Evolutionary conservation across 176 grass and related monocot species (phyloP), one percentile per base, ranked within the genome.

Genomic region (Dactylis glomerata): DNA sequence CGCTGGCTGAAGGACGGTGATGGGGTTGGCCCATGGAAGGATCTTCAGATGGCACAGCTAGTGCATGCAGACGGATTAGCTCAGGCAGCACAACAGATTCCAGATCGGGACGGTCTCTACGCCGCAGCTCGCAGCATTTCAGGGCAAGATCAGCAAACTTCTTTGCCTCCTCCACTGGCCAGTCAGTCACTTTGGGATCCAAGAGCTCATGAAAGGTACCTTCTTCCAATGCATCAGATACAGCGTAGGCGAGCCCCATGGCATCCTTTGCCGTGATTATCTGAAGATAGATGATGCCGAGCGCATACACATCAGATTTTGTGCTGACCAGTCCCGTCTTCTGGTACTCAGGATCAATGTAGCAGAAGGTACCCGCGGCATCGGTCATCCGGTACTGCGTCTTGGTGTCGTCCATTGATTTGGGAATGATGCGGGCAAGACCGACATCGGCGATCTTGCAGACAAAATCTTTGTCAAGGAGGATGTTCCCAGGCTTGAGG

Each of bases 301-400:
- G 91, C 22, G 94, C 91, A 62, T 97, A 97, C 16, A 97, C 88
- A 23, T 97, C 94, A 8, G 94, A 94, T 80, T 97, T 94, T 20
- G 89, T 92, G 70, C 82, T 73, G 57, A 94, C 87, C 75, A 97
- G 32, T 58, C 94, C 91, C 1, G 94, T 94, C 80, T 97, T 93
- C 87, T 97, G 94, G 78, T 97, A 97, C 78, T 97, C 94, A 4
- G 91, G 94, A 87, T 97, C 94, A 65, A 97, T 97, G 91, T 97
- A 97, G 82, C 91, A 97, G 80, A 97, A 97, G 20, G 94, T 97
- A 15, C 95, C 95, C 0, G 92, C 92, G 0, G 92, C 86, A 15
- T 76, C 86, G 15, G 92, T 97, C 95, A 94, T 94, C 81, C 63
- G 68, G 84, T 88, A 97, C 52, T 92, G 83, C 0, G 88, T 91